Base-by-base conservation (phyloP, 768 basidiomycete species). In the Trametes cingulata region DNA sequence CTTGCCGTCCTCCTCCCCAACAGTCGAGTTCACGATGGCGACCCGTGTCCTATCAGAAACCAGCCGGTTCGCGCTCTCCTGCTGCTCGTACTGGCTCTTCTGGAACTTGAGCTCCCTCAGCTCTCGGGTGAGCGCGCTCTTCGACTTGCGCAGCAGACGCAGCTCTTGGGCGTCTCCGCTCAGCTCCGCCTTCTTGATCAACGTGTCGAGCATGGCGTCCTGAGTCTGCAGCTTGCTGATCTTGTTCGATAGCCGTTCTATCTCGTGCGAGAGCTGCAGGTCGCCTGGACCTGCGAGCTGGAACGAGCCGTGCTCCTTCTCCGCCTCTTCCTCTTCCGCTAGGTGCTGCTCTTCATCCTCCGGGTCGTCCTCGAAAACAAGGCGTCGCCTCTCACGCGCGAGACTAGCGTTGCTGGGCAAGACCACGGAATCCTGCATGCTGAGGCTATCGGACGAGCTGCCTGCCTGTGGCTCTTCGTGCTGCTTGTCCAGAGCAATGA, bases 151-250 rank as follows among this genome's bases (percentile, higher is more conserved):
- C 48, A 98, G 83, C 43, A 98, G 80, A 58, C 82, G 83, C 20
- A 96, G 81, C 73, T 98, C 95, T 67, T 90, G 87, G 1, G 83
- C 85, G 69, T 93, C 94, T 0, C 95, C 97, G 4, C 92, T 93
- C 39, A 98, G 76, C 69, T 98, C 97, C 1, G 97, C 97, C 72
- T 96, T 95, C 68, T 91, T 91, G 68, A 97, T 93, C 43, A 98
- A 77, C 1, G 87, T 90, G 60, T 91, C 88, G 4, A 99, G 81
- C 77, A 93, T 90, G 36, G 82, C 74, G 56, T 92, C 89, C 66
- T 98, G 97, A 1, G 85, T 81, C 64, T 91, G 84, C 14, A 95
- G 76, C 62, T 90, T 88, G 6, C 77, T 75, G 56, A 98, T 85
- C 58, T 92, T 91, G 45, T 87, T 83, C 19, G 81, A 78, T 2